Conservation (phyloP, 2,329 filamentous ascomycete species). For the Colletotrichum destructivum region DNA sequence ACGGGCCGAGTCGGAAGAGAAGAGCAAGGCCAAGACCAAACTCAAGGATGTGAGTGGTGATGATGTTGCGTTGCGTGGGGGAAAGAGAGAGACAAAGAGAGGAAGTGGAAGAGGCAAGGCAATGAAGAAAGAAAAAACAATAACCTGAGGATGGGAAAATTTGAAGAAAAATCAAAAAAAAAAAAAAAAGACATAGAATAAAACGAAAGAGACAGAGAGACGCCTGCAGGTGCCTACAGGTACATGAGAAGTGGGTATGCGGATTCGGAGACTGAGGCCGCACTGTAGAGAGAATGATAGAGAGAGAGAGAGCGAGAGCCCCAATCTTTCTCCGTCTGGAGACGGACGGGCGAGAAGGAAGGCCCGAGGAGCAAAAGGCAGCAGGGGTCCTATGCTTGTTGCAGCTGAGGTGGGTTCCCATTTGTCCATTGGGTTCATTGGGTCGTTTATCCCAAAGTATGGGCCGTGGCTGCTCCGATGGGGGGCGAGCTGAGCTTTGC, state of each 20-base stretch:
- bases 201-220: not conserved
- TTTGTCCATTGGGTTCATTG: not conserved
- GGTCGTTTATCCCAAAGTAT: too few species aligned
- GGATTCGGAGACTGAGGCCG: not conserved
- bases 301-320: not conserved
- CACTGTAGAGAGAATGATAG: too few species aligned
- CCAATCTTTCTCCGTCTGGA: not conserved
- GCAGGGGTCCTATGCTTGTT: constrained; percentile 26
- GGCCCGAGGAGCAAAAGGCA: constrained; percentile 26
- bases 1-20: constrained; percentile 5
- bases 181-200: too few species aligned
- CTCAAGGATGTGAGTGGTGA: too few species aligned
- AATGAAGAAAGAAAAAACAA: not conserved
- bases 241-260: constrained; percentile 12
- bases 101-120: not conserved
- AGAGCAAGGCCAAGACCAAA: not conserved
- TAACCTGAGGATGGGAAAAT: not conserved
- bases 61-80: constrained; percentile 11
- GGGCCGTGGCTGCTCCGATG: too few species aligned
- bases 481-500: not conserved
- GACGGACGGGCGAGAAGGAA: constrained; percentile 11
- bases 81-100: not conserved
- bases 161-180: too few species aligned
- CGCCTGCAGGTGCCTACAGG: not conserved
- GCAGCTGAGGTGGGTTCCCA: not conserved